These are phyloP conservation scores for Tetrapisispora namnaoensis DNA, from an alignment of 805 yeast genomes.

Conservation along the genomic window DNA sequence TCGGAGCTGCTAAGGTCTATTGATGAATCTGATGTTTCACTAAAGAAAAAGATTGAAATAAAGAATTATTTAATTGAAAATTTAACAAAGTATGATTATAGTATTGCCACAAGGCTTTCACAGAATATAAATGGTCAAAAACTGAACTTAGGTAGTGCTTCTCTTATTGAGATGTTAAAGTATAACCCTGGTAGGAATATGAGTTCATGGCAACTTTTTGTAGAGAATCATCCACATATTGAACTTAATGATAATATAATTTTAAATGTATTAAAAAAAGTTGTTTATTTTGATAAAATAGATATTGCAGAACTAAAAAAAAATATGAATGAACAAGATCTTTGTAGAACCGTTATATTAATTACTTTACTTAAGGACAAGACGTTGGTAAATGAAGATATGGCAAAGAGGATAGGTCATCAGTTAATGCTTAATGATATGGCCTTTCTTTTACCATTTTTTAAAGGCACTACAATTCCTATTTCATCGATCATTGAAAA, in stretches of 20 bases:
- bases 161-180: conserved; percentile 29
- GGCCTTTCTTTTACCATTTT: conserved; percentile 7
- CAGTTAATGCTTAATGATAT: conserved; percentile 11
- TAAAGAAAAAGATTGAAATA: conserved; percentile 10
- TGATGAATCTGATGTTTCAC: conserved; percentile 3
- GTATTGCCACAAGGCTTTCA: conserved; percentile 26
- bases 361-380: conserved; percentile 13
- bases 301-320: conserved; percentile 29
- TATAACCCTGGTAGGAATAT: conserved; percentile 46
- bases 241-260: conserved; percentile 18
- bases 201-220: conserved; percentile 40
- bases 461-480: conserved; percentile 7
- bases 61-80: conserved; percentile 25
- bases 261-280: conserved; percentile 26
- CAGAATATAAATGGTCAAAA: conserved; percentile 19
- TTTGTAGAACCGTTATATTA: conserved; percentile 18
- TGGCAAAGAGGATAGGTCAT: conserved; percentile 9
- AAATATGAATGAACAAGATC: conserved; percentile 9
- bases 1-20: conserved; percentile 9
- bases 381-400: conserved; percentile 3
- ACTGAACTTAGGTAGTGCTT: conserved; percentile 12
- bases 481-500: conserved; percentile 7
- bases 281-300: conserved; percentile 32
- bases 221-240: conserved; percentile 15
- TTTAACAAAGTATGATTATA: conserved; percentile 23